phyloP scores from a whole-genome alignment of 257 asterid genomes.

The Cinchona pubescens region DNA sequence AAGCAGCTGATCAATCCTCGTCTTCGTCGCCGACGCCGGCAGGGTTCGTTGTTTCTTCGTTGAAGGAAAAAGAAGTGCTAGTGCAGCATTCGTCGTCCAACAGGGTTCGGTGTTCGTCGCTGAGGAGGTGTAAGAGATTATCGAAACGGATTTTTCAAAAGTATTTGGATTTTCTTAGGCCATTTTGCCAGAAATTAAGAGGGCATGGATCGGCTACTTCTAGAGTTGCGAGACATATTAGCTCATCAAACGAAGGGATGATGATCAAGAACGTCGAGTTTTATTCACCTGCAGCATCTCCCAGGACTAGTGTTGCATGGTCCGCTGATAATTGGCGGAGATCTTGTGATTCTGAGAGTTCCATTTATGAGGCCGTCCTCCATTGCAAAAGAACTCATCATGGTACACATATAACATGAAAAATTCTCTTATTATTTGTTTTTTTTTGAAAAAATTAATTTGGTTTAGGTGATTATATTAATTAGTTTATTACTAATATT shows the following conservation, averaged over 20 bases:
- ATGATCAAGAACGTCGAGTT: slow-evolving; percentile 23
- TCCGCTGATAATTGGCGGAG: slow-evolving; percentile 63
- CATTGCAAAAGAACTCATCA: slow-evolving; percentile 81
- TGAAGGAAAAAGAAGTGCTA: slow-evolving; percentile 9
- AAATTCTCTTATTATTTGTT: background rate
- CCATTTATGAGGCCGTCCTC: slow-evolving; percentile 84
- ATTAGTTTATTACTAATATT: background rate
- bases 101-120: slow-evolving; percentile 34
- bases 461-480: background rate
- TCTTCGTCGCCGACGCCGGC: slow-evolving; percentile 7
- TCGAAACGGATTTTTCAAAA: slow-evolving; percentile 46
- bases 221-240: slow-evolving; percentile 26
- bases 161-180: slow-evolving; percentile 53
- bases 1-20: slow-evolving; percentile 7
- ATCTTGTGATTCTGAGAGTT: slow-evolving; percentile 88
- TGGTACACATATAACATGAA: slow-evolving; percentile 27
- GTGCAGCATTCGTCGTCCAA: slow-evolving; percentile 18
- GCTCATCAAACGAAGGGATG: slow-evolving; percentile 10
- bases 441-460: background rate
- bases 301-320: slow-evolving; percentile 60
- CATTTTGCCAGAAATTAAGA: slow-evolving; percentile 34
- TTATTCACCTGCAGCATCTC: slow-evolving; percentile 49
- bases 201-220: slow-evolving; percentile 22
- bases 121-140: slow-evolving; percentile 52
- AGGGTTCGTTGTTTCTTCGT: slow-evolving; percentile 13